These are phyloP conservation scores for Phoenix roebelenii DNA, from an alignment of 176 grass and related monocot genomes.

Conservation along the genomic window DNA sequence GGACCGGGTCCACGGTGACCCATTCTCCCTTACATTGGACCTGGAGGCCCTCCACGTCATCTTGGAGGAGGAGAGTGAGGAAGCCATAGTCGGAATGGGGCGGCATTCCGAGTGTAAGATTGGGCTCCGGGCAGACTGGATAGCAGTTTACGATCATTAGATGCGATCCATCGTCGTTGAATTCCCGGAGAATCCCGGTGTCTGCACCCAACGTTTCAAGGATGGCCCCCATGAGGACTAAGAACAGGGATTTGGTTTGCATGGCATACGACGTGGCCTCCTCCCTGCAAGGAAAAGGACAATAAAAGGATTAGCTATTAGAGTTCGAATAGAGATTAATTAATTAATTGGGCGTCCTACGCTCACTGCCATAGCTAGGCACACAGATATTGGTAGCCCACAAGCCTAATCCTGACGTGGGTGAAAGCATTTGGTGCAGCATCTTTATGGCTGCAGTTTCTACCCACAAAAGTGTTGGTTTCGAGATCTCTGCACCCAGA, in stretches of 20 bases:
- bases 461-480: too few relatives aligned
- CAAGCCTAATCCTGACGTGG: too few relatives aligned
- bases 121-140: slow-evolving; percentile 73
- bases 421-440: too few relatives aligned
- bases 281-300: slow-evolving; percentile 9
- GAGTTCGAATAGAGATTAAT: too few relatives aligned
- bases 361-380: too few relatives aligned
- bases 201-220: slow-evolving; percentile 41
- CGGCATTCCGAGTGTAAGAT: slow-evolving; percentile 88
- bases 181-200: slow-evolving; percentile 24
- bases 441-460: too few relatives aligned
- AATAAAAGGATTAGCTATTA: too few relatives aligned
- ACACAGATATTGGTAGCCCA: too few relatives aligned
- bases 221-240: slow-evolving; percentile 44
- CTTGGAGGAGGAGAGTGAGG: slow-evolving; percentile 73
- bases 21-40: slow-evolving; percentile 39
- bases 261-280: slow-evolving; percentile 30
- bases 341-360: too few relatives aligned
- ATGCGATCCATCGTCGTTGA: slow-evolving; percentile 39
- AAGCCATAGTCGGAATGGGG: slow-evolving; percentile 90
- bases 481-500: too few relatives aligned
- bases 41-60: slow-evolving; percentile 63
- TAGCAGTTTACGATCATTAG: slow-evolving; percentile 71
- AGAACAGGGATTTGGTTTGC: slow-evolving; percentile 43
- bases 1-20: slow-evolving; percentile 60